Base-by-base conservation (phyloP, 2,329 filamentous ascomycete genomes). In the Penicillium sp. region DNA sequence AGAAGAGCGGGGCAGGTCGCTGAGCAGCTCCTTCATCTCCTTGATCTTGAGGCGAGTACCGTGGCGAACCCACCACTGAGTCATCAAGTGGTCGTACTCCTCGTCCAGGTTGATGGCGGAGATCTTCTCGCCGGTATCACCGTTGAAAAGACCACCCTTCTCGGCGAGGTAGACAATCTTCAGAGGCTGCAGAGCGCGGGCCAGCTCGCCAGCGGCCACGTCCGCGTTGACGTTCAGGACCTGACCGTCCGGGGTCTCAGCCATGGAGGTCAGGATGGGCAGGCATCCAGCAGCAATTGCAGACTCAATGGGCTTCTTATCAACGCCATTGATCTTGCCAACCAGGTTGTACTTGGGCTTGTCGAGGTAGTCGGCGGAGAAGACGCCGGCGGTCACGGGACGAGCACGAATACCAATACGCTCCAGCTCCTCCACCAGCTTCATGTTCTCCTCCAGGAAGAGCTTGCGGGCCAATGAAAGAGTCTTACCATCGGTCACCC, bases 161-260 rank as follows among this genome's bases (percentile, higher is more conserved):
- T 99, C 94, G 5, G 92, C 95, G n/a, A 97, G 83, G 73, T 97
- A 99, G 56, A 99, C 92, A 58, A 97, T 93, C 85, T 99, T 99
- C 67, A 97, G 80, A 23, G 94, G 94, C 76, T 97, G 88, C 50
- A 99, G 81, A 52, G 90, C 86, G 56, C 91, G 87, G 21, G 94
- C 93, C 57, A 99, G 82, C 78, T 97, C 93, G 61, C 92, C 92
- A 26, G 94, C 94, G 31, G 93, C 93, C 58, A 97, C 93, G 75
- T 99, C 94, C 31, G 94, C 94, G 69, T 99, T 99, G 73, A 99
- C 94, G 70, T 99, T 99, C 60, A 99, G 83, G 48, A 97, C 87
- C 74, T 93, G 91, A 8, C 94, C 94, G 60, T 96, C 92, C 43
- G 87, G 83, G 19, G 90, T 92, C 81, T 97, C 93, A 9, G 93